Evolutionary conservation across 2,329 filamentous ascomycete species (phyloP).

Genomic region (Fusarium sp.): DNA sequence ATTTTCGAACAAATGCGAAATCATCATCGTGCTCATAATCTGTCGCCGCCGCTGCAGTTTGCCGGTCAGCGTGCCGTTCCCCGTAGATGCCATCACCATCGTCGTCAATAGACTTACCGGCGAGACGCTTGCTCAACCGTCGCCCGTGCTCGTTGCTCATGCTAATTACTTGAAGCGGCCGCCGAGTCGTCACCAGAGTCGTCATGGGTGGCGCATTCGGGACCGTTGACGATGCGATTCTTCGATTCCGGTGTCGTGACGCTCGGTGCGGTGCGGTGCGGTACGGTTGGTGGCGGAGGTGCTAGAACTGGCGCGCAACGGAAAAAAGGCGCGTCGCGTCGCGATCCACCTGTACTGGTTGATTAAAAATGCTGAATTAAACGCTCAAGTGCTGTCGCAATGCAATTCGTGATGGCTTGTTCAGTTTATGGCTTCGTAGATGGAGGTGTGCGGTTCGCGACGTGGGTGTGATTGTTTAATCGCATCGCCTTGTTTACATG

Average conservation of each 20-base stretch:
- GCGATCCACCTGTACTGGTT: slow-evolving; percentile 6
- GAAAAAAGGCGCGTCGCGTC: slow-evolving; percentile 40
- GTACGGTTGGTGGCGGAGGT: slow-evolving; percentile 12
- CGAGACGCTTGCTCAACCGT: slow-evolving; percentile 73
- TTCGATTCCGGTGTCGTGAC: slow-evolving; percentile 32
- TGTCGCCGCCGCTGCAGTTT: slow-evolving; percentile 49
- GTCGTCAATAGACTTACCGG: slow-evolving; percentile 61
- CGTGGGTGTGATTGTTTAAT: slow-evolving; percentile 43
- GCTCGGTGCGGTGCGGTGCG: slow-evolving; percentile 13
- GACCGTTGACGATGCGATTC: slow-evolving; percentile 42
- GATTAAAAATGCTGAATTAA: not conserved
- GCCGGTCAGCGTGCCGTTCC: slow-evolving; percentile 33
- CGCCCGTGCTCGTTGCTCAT: slow-evolving; percentile 75
- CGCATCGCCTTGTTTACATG: slow-evolving; percentile 50
- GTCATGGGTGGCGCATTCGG: slow-evolving; percentile 71
- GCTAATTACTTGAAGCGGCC: slow-evolving; percentile 75
- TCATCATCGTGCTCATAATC: slow-evolving; percentile 81
- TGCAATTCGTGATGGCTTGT: slow-evolving; percentile 33
- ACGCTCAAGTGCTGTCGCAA: not conserved
- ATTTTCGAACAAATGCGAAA: slow-evolving; percentile 78
- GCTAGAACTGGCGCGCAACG: slow-evolving; percentile 29
- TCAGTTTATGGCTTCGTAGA: slow-evolving; percentile 24
- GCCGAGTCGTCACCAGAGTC: slow-evolving; percentile 74
- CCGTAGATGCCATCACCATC: slow-evolving; percentile 7
- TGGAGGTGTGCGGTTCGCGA: slow-evolving; percentile 45